Evolutionary conservation across 2,329 filamentous ascomycete genomes (phyloP).

Genomic region (Corynespora cassiicola): DNA sequence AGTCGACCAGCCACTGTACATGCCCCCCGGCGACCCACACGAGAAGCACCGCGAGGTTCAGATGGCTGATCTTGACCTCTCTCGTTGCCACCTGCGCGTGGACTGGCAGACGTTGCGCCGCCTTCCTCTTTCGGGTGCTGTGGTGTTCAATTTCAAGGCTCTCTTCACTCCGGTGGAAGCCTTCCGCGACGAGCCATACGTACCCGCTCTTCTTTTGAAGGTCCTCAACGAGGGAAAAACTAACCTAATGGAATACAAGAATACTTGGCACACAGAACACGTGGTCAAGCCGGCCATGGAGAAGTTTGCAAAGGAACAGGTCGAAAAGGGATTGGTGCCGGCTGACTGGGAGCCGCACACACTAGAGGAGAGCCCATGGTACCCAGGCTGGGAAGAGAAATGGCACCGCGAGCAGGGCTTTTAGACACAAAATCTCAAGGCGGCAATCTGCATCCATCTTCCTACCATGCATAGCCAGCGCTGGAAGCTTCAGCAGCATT

Average conservation of each 20-base stretch:
- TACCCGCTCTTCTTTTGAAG: constrained; percentile 73
- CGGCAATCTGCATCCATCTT: not conserved
- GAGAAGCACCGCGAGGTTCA: constrained; percentile 67
- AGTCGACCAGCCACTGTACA: constrained; percentile 75
- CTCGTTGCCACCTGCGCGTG: constrained; percentile 73
- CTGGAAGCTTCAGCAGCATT: too few species aligned
- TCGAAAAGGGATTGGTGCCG: constrained; percentile 65
- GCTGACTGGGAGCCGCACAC: constrained; percentile 72
- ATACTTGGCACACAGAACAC: constrained; percentile 80
- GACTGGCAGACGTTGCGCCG: constrained; percentile 89
- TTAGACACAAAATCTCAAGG: constrained; percentile 29
- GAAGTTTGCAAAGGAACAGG: constrained; percentile 70
- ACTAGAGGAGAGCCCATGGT: constrained; percentile 77
- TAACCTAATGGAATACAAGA: constrained; percentile 78
- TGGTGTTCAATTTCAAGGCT: constrained; percentile 90
- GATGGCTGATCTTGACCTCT: constrained; percentile 60
- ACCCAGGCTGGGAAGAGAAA: constrained; percentile 76
- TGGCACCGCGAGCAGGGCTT: constrained; percentile 72
- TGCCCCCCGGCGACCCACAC: constrained; percentile 72
- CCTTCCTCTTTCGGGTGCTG: constrained; percentile 74
- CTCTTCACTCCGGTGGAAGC: constrained; percentile 77
- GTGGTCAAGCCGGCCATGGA: constrained; percentile 70
- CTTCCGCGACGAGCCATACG: constrained; percentile 73
- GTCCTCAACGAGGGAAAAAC: constrained; percentile 75
- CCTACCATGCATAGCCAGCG: too few species aligned